Percentiles rank a stretch among this genome's conserved stretches.
These are phyloP conservation scores for Trichoderma sp. DNA, from an alignment of 2,329 filamentous ascomycete genomes.

Conservation along the genomic window DNA sequence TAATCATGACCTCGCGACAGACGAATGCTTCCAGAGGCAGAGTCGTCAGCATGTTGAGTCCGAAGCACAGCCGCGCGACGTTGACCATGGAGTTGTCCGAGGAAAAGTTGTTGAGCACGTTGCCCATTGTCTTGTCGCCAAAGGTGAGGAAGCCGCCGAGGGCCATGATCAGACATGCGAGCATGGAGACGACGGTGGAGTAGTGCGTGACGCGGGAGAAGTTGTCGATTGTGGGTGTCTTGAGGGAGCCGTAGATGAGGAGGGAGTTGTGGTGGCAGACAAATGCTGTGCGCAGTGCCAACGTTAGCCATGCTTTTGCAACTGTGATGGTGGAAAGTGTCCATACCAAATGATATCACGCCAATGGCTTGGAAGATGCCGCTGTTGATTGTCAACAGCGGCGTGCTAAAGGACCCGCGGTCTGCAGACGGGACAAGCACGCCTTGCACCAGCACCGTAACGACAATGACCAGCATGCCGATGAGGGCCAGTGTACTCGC, in stretches of 20 bases:
- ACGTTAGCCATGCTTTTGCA: not conserved
- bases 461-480: slow-evolving; percentile 88
- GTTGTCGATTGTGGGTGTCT: slow-evolving; percentile 91
- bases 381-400: slow-evolving; percentile 75
- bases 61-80: slow-evolving; percentile 90
- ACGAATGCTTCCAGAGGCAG: slow-evolving; percentile 96
- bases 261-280: slow-evolving; percentile 92
- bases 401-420: slow-evolving; percentile 69
- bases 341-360: slow-evolving; percentile 91
- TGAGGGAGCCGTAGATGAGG: slow-evolving; percentile 93
- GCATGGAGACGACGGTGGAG: slow-evolving; percentile 83
- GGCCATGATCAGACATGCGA: slow-evolving; percentile 89
- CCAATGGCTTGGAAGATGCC: slow-evolving; percentile 96
- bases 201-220: slow-evolving; percentile 93
- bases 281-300: slow-evolving; percentile 48
- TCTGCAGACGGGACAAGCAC: slow-evolving; percentile 70
- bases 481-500: slow-evolving; percentile 90
- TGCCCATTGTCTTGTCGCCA: slow-evolving; percentile 86
- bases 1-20: slow-evolving; percentile 93
- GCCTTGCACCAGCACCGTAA: slow-evolving; percentile 85
- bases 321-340: not conserved
- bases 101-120: slow-evolving; percentile 97
- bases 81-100: slow-evolving; percentile 91
- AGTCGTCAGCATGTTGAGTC: slow-evolving; percentile 97
- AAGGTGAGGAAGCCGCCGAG: slow-evolving; percentile 90